Evolutionary conservation across 495 filamentous ascomycete species (phyloP), one percentile per base, ranked within the genome.

Genomic region (Antarctomyces pellizariae): DNA sequence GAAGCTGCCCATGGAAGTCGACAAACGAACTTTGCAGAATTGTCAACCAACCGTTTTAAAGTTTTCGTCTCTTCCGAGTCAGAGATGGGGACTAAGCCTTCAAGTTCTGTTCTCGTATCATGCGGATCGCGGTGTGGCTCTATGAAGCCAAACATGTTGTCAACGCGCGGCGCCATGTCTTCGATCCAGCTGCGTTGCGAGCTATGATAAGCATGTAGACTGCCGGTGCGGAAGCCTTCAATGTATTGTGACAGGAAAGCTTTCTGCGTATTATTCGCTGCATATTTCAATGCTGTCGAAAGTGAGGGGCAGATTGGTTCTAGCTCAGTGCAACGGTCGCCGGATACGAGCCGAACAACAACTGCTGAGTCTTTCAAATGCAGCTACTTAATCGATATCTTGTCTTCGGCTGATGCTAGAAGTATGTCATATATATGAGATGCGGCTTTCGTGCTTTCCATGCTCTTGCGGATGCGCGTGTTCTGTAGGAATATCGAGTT

Each of bases 41-140:
- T 34, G 9, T 48, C 43, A 0, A 48, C 50, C 12, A 58, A 32
- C 18, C 28, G 34, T 3, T 30, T 34, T 16, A 57, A 36, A 7
- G 32, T 40, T 16, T 28, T 34, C 0, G 49, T 53, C 30, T 54
- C 50, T n/a, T 42, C 35, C 10, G 27, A 24, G 35, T 62, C 47
- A 0, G 43, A 35, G n/a, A 62, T 50, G 3, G 42, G 49, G 5
- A 60, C 49, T 5, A 59, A 30, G 2, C 46, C 54, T 40, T 59
- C 55, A 23, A 48, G 60, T 30, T 58, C 56, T n/a, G 44, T 39
- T 17, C 56, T 38, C 4, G 48, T 47, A 11, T 54, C 54, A 22
- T 42, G 32, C 2, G 55, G 56, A 34, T 62, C 57, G 16, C 53
- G 37, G 32, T 64, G 59, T 11, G 56, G 47, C 29, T 62, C 55